Conservation (phyloP, 1,284 basidiomycete species). For the Veloporphyrellus conicus region DNA sequence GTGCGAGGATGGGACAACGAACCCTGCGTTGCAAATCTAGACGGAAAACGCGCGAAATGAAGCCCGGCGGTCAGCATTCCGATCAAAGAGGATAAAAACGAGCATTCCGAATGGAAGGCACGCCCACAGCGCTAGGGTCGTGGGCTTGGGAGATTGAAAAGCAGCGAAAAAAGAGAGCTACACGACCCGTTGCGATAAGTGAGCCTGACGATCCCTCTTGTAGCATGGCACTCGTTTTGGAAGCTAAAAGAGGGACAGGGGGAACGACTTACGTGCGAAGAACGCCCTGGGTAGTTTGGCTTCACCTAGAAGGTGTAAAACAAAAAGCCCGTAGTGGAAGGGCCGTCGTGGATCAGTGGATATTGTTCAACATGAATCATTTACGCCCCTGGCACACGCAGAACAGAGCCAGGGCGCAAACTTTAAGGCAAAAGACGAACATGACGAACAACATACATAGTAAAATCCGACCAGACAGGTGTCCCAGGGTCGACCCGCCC, state of each 20-base stretch:
- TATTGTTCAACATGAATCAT: neutral
- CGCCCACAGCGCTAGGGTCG: constrained; percentile 7
- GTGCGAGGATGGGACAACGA: constrained; percentile 70
- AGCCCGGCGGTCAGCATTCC: neutral
- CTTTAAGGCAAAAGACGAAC: neutral
- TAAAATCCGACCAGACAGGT: constrained; percentile 76
- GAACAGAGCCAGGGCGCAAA: too few species aligned
- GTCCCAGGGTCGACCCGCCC: constrained; percentile 55
- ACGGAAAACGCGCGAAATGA: neutral
- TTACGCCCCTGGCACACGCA: too few species aligned
- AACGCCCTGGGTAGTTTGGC: constrained; percentile 90
- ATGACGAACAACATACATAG: constrained; percentile 52
- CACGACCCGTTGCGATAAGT: neutral
- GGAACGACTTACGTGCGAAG: constrained; percentile 73
- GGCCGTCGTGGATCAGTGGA: neutral
- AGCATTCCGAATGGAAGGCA: neutral
- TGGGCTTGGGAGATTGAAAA: neutral
- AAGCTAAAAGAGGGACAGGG: neutral
- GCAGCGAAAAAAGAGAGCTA: too few species aligned
- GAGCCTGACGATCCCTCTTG: constrained; percentile 3
- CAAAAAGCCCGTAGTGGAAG: neutral
- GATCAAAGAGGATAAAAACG: neutral
- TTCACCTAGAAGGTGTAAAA: constrained; percentile 52
- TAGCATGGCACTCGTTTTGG: neutral
- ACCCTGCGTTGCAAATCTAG: constrained; percentile 86